Evolutionary conservation across 164 flowering plant species (phyloP).

Genomic region (Berberis vulgaris): DNA sequence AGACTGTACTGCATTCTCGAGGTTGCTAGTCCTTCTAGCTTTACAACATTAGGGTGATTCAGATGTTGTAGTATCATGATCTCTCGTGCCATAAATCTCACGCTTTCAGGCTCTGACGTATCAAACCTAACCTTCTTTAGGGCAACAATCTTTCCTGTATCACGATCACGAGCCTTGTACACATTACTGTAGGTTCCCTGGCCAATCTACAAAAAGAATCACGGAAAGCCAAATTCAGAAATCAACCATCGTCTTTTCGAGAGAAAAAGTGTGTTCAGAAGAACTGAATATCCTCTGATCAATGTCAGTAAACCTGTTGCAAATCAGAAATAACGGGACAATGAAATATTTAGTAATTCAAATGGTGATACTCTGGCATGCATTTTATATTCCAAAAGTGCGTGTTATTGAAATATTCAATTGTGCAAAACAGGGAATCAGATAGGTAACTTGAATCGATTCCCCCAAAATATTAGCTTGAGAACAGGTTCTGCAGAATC

Average conservation of each 20-base stretch:
- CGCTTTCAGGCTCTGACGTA: constrained; percentile 55
- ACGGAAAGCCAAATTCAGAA: not conserved
- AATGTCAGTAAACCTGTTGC: no score
- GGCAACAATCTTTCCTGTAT: constrained; percentile 58
- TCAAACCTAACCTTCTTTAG: constrained; percentile 71
- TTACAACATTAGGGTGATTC: constrained; percentile 64
- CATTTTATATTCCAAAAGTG: no score
- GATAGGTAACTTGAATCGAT: no score
- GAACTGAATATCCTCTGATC: not conserved
- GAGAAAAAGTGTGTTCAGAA: not conserved
- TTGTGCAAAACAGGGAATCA: no score
- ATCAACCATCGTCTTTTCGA: not conserved
- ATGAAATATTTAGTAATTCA: no score
- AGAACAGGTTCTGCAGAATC: no score
- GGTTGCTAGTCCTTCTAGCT: constrained; percentile 63
- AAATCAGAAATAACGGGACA: no score
- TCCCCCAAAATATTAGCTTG: no score
- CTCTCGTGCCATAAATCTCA: constrained; percentile 74
- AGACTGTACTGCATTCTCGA: constrained; percentile 76
- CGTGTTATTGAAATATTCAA: no score
- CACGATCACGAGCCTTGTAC: constrained; percentile 55
- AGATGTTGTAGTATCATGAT: constrained; percentile 45
- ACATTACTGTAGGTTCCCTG: constrained; percentile 76
- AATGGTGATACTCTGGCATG: no score
- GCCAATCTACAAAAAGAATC: constrained; percentile 43